Evolutionary conservation across 805 yeast genomes (phyloP).

Genomic region (Wickerhamomyces bovis): DNA sequence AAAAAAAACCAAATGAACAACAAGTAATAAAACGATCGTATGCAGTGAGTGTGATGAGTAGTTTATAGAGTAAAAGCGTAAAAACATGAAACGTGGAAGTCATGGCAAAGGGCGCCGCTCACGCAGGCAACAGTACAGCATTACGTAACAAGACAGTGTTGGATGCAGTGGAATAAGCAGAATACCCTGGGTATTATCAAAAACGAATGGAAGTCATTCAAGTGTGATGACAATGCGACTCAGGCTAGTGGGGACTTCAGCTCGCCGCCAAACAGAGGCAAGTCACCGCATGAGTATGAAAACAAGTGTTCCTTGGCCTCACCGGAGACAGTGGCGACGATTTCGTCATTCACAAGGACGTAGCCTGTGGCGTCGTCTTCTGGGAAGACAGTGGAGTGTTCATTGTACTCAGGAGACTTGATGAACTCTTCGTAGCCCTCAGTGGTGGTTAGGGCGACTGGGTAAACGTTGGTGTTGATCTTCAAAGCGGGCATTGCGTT

Average conservation of each 20-base stretch:
- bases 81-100: background rate
- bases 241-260: background rate
- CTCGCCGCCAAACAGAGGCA: background rate
- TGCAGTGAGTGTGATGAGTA: background rate
- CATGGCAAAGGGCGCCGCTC: background rate
- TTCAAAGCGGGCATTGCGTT: slow-evolving; percentile 5
- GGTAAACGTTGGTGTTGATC: slow-evolving; percentile 25
- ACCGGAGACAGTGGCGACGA: slow-evolving; percentile 34
- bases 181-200: no score
- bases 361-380: slow-evolving; percentile 32
- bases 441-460: slow-evolving; percentile 34
- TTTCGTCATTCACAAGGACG: slow-evolving; percentile 28
- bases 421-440: slow-evolving; percentile 35
- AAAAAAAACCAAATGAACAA: background rate
- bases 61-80: background rate
- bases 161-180: no score
- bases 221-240: no score
- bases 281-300: background rate
- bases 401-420: slow-evolving; percentile 26
- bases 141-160: no score
- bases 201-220: background rate
- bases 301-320: slow-evolving; percentile 26
- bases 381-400: slow-evolving; percentile 30
- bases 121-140: no score
- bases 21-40: background rate